A percentile compares a stretch with the other conserved stretches of the same genome.
Evolutionary conservation across 2,329 filamentous ascomycete species (phyloP).

Genomic region (Colletotrichum sp.): DNA sequence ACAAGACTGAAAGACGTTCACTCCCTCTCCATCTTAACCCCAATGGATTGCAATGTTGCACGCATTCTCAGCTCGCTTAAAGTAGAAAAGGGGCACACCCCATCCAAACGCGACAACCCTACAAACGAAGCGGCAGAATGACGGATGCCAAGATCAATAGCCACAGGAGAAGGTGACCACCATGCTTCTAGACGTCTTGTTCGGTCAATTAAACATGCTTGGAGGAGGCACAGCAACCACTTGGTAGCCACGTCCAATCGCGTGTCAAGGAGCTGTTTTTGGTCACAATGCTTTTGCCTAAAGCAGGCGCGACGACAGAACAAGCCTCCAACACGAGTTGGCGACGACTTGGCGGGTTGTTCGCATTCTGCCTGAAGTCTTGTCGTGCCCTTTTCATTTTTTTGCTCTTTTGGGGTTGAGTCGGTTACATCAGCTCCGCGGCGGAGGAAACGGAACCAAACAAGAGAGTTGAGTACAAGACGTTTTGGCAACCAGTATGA

Average conservation of each 20-base stretch:
- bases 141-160: neutral
- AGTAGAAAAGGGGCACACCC: neutral
- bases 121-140: neutral
- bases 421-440: too few relatives aligned
- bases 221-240: neutral
- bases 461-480: fast-evolving
- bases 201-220: neutral
- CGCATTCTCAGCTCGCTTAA: neutral
- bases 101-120: neutral
- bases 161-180: neutral
- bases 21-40: too few relatives aligned
- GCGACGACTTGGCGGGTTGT: neutral
- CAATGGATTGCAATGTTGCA: neutral
- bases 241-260: neutral
- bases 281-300: neutral
- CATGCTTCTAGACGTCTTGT: neutral
- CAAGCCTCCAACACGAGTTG: neutral
- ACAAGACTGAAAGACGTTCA: too few relatives aligned
- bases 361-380: neutral
- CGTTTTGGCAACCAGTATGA: too few relatives aligned
- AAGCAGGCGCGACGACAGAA: neutral
- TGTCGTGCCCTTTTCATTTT: neutral
- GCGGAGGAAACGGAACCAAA: too few relatives aligned
- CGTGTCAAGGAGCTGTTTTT: neutral
- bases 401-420: too few relatives aligned